Base-by-base conservation (phyloP, 768 basidiomycete species). In the Amanita pallidorosea region DNA sequence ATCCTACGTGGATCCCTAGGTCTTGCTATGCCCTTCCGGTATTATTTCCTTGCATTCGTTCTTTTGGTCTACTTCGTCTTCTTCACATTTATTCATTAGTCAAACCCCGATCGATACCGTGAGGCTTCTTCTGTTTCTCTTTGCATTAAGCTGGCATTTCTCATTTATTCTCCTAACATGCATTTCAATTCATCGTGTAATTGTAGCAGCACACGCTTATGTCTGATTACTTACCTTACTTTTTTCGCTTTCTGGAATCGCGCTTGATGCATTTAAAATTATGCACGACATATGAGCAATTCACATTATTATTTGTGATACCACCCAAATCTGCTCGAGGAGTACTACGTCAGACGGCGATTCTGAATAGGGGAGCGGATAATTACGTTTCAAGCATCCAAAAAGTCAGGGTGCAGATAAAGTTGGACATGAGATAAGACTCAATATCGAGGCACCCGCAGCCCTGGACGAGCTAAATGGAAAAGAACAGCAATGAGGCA, bases 191-290 rank as follows among this genome's bases (percentile, higher is more conserved):
- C 47, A 37, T 48, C 43, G 20, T 29, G 35, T 48, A 25, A 3
- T 29, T 49, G 47, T 49, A 49, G 22, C 5, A 31, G 36, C 35
- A 40, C 25, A 29, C 8, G 37, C 17, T 18, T 46, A 46, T 46
- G 45, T 38, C 20, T 35, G 15, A n/a, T 40, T 49, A 49, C 35
- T 49, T 37, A 49, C 35, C 41, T 22, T 49, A 49, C 37, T 48
- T 49, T 27, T 29, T 36, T 47, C 33, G 31, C 17, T 33, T 20
- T 11, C 47, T 38, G 37, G 25, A 5, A n/a, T 36, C 47, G 25
- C 47, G 22, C 29, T 45, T 45, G n/a, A 17, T 4, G n/a, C 17
- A n/a, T 12, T 43, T 44, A 44, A 44, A n/a, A 9, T 44, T 44
- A 44, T 44, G 23, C 43, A 29, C 11, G 13, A 29, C n/a, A 44